Evolutionary conservation across 306 rosid genomes (phyloP).

Genomic region (Elaeagnus macrophylla): DNA sequence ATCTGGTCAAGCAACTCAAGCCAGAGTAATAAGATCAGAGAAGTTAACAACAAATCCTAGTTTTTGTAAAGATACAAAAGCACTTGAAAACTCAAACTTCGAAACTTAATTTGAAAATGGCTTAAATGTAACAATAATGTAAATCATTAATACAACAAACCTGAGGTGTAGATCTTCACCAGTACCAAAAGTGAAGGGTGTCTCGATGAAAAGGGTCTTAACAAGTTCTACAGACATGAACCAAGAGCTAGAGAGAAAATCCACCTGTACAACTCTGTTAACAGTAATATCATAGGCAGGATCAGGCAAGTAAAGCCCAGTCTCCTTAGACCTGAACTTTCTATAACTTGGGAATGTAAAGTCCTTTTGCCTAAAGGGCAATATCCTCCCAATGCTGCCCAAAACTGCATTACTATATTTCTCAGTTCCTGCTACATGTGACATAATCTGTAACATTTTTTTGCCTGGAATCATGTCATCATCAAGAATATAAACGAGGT

Average conservation of each 20-base stretch:
- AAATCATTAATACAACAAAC: slow-evolving; percentile 20
- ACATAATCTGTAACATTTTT: slow-evolving; percentile 83
- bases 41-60: no score
- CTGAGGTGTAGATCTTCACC: slow-evolving; percentile 98
- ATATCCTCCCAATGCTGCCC: slow-evolving; percentile 90
- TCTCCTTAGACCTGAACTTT: slow-evolving; percentile 82
- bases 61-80: no score
- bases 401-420: slow-evolving; percentile 73
- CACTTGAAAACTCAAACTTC: no score
- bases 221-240: slow-evolving; percentile 75
- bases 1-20: no score
- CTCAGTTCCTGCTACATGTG: slow-evolving; percentile 77
- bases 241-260: slow-evolving; percentile 96
- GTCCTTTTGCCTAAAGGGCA: slow-evolving; percentile 90
- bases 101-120: not conserved
- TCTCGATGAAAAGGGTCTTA: slow-evolving; percentile 68
- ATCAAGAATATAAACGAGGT: slow-evolving; percentile 71
- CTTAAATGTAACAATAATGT: not conserved
- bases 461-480: slow-evolving; percentile 94
- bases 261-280: slow-evolving; percentile 89
- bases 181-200: slow-evolving; percentile 86
- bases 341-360: slow-evolving; percentile 88
- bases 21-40: no score
- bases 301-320: slow-evolving; percentile 92
- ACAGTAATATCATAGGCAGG: slow-evolving; percentile 89